Conservation (phyloP, 1,284 basidiomycete species). For the Ganoderma lucidum region DNA sequence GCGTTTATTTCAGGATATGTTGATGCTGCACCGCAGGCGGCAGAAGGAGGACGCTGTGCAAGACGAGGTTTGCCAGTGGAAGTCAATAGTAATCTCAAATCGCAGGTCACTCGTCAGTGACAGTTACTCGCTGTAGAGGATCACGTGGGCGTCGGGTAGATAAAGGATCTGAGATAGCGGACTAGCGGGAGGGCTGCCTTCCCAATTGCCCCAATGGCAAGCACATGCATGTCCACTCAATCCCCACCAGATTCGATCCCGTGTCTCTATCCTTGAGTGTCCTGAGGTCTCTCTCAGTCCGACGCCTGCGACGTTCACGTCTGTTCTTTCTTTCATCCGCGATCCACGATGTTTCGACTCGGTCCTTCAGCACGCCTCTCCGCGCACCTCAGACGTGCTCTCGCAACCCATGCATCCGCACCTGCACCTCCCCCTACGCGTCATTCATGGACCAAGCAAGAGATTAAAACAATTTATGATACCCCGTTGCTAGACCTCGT, state of each 20-base stretch:
- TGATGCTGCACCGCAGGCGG: background rate
- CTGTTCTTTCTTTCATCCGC: background rate
- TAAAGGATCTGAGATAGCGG: constrained; percentile 25
- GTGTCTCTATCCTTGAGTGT: background rate
- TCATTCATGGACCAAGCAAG: constrained; percentile 70
- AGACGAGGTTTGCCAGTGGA: background rate
- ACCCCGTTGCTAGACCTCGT: constrained; percentile 87
- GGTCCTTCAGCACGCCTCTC: constrained; percentile 31
- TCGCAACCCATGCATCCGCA: constrained; percentile 67
- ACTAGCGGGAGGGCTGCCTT: constrained; percentile 7
- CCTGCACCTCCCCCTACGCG: constrained; percentile 47
- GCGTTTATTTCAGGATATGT: background rate
- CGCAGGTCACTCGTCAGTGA: background rate
- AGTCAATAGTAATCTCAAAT: background rate
- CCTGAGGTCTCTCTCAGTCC: constrained; percentile 4
- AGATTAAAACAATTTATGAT: constrained; percentile 83
- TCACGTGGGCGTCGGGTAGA: constrained; percentile 20
- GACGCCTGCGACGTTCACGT: background rate
- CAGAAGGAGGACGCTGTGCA: background rate
- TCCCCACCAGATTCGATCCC: constrained; percentile 28
- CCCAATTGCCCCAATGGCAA: constrained; percentile 20
- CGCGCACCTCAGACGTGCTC: constrained; percentile 49
- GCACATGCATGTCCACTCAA: constrained; percentile 35
- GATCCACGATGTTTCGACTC: constrained; percentile 40
- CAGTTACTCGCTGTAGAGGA: background rate